Percentiles rank a stretch among this genome's conserved stretches.
Conservation (phyloP, 1,284 basidiomycete genomes). For the Tilletia indica region DNA sequence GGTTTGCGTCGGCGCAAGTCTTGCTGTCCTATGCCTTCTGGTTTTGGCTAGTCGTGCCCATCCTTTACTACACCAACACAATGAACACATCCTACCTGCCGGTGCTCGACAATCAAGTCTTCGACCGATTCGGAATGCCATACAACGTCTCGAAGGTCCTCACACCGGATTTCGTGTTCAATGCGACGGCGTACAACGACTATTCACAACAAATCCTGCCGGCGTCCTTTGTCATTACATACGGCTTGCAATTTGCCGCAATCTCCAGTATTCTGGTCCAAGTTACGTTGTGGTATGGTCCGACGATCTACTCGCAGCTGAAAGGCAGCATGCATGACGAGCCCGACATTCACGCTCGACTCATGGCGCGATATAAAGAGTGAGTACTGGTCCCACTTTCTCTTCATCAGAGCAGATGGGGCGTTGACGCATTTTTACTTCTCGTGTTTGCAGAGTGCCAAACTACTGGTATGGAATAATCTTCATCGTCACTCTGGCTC, state of each 20-base stretch:
- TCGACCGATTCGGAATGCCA: constrained; percentile 14
- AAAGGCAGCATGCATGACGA: constrained; percentile 19
- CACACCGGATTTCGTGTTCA: background rate
- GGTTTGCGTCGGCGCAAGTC: constrained; percentile 33
- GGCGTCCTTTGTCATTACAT: constrained; percentile 21
- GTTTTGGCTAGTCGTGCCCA: constrained; percentile 29
- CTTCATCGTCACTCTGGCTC: constrained; percentile 43
- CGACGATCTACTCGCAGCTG: constrained; percentile 57
- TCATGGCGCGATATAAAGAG: constrained; percentile 53
- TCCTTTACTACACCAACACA: constrained; percentile 37
- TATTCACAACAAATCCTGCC: constrained; percentile 45
- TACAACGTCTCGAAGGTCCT: constrained; percentile 13
- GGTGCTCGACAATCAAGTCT: background rate
- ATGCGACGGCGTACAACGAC: constrained; percentile 23
- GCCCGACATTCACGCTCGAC: constrained; percentile 53
- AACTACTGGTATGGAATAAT: constrained; percentile 53
- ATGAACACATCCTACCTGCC: constrained; percentile 8
- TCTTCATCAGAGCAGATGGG: background rate
- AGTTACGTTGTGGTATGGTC: constrained; percentile 58
- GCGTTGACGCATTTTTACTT: background rate
- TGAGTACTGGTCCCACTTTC: constrained; percentile 19
- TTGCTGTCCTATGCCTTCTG: background rate
- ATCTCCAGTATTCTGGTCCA: constrained; percentile 51
- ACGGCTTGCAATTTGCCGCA: constrained; percentile 60
- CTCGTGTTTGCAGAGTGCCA: constrained; percentile 32